Evolutionary conservation across 2,329 filamentous ascomycete species (phyloP).

Genomic region (Colletotrichum somersetense): DNA sequence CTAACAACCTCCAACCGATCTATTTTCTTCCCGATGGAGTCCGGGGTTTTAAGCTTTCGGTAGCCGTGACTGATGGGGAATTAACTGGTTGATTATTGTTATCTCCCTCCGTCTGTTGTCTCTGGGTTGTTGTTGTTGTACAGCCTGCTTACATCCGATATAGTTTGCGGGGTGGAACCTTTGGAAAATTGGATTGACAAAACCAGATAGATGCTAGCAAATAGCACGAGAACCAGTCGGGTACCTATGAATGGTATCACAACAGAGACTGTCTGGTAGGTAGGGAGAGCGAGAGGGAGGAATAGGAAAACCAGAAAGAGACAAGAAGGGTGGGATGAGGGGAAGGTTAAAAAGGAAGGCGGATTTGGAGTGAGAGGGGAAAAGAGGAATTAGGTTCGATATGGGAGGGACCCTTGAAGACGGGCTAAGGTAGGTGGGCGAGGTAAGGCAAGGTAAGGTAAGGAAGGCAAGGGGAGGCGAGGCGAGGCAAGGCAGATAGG

Average conservation of each 20-base stretch:
- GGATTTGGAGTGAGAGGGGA: conserved; percentile 10
- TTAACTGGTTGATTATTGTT: conserved; percentile 9
- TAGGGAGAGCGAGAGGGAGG: not conserved
- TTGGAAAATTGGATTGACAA: not conserved
- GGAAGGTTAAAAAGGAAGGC: conserved; percentile 25
- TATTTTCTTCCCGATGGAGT: conserved; percentile 3
- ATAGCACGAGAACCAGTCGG: not conserved
- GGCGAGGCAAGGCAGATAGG: conserved; percentile 22
- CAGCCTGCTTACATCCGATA: conserved; percentile 8
- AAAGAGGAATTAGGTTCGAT: conserved; percentile 39
- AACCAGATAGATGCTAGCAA: too few relatives aligned
- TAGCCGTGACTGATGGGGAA: conserved; percentile 20
- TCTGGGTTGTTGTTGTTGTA: not conserved
- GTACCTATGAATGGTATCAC: not conserved
- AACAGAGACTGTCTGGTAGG: not conserved
- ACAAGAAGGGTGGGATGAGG: conserved; percentile 17
- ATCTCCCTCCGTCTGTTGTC: conserved; percentile 5
- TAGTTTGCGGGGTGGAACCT: not conserved
- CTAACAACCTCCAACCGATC: not conserved
- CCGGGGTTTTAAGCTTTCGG: conserved; percentile 19
- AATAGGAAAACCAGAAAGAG: not conserved
- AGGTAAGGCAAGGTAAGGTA: conserved; percentile 22
- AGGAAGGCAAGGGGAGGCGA: too few relatives aligned
- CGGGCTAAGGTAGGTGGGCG: conserved; percentile 18
- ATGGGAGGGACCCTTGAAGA: conserved; percentile 36